phyloP scores from a whole-genome alignment of 2,329 filamentous ascomycete genomes.

The Zasmidium cellare region DNA sequence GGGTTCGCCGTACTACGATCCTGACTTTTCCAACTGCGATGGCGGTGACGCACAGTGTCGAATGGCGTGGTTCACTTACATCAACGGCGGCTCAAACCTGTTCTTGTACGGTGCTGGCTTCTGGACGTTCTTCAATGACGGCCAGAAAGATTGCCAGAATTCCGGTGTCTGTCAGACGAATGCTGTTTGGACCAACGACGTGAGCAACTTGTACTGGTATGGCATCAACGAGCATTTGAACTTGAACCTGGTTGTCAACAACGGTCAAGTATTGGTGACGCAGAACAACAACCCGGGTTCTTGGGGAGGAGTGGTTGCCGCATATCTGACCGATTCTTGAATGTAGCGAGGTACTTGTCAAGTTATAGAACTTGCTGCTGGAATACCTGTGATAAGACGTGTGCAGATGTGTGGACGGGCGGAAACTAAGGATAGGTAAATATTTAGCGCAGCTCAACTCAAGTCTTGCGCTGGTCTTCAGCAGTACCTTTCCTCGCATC shows the following conservation, averaged over 20 bases:
- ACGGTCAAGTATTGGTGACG: neutral
- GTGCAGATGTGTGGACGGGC: too few species aligned
- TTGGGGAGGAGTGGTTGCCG: neutral
- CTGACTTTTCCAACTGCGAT: conserved; percentile 1
- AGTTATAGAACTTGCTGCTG: too few species aligned
- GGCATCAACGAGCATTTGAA: conserved; percentile 2
- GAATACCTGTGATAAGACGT: too few species aligned
- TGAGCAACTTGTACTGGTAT: neutral
- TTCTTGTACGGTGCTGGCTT: conserved; percentile 39
- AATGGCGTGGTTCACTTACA: neutral
- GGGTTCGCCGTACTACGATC: neutral
- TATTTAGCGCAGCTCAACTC: too few species aligned
- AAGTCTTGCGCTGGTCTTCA: too few species aligned
- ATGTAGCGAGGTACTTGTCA: too few species aligned
- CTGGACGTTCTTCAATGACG: conserved; percentile 40
- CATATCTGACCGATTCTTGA: neutral
- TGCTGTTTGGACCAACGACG: neutral
- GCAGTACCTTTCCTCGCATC: too few species aligned
- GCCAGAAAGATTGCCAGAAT: conserved; percentile 11
- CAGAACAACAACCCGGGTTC: conserved; percentile 1
- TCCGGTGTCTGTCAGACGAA: neutral
- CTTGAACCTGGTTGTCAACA: neutral
- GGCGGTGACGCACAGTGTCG: neutral
- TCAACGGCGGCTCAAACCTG: conserved; percentile 24
- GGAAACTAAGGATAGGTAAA: too few species aligned